These are phyloP conservation scores for Neurospora sp. DNA, from an alignment of 495 filamentous ascomycete genomes.

Conservation along the genomic window DNA sequence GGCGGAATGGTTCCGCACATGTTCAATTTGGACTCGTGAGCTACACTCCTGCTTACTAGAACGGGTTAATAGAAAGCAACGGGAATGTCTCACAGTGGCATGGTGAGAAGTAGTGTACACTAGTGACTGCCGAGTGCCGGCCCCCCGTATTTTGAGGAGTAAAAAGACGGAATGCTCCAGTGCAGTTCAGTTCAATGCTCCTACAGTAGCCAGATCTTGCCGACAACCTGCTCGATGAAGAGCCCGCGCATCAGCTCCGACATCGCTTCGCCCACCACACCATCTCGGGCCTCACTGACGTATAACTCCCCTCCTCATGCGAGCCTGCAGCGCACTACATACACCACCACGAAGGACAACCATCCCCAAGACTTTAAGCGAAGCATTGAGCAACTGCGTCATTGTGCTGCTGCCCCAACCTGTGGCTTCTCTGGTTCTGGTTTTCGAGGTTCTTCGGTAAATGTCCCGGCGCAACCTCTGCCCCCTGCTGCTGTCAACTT, in stretches of 20 bases:
- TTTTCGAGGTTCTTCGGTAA: not conserved
- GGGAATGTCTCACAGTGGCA: too few relatives aligned
- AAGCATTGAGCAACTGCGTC: not conserved
- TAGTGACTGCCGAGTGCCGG: too few relatives aligned
- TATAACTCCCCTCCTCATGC: not conserved
- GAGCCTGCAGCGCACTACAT: not conserved
- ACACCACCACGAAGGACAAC: not conserved
- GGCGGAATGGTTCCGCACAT: too few relatives aligned
- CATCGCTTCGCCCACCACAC: not conserved
- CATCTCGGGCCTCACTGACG: not conserved
- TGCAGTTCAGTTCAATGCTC: too few relatives aligned
- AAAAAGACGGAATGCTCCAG: too few relatives aligned
- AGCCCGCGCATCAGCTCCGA: not conserved
- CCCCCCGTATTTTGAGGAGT: too few relatives aligned
- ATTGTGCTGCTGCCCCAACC: not conserved
- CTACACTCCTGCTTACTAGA: too few relatives aligned
- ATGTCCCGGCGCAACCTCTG: not conserved
- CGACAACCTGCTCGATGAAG: too few relatives aligned
- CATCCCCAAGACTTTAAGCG: not conserved
- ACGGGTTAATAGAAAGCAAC: too few relatives aligned
- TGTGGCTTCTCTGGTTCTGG: not conserved
- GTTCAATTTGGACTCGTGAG: too few relatives aligned
- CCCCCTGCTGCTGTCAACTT: not conserved
- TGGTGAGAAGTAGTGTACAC: not conserved
- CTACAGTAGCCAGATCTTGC: too few relatives aligned